Base-by-base conservation (phyloP, 2,329 filamentous ascomycete genomes). In the Colletotrichum graminicola region DNA sequence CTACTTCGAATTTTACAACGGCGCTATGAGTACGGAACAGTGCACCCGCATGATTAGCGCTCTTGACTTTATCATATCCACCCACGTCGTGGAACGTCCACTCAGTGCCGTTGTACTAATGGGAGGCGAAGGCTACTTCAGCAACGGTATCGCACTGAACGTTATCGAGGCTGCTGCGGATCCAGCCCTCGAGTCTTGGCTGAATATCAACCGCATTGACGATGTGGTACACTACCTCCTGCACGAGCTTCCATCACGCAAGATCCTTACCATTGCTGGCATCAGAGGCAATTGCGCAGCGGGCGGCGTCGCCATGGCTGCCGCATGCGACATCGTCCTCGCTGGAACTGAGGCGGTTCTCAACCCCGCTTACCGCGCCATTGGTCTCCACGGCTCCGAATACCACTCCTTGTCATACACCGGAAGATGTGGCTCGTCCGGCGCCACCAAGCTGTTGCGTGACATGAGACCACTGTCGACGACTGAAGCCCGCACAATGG, bases 1-100 rank as follows among this genome's bases (percentile, higher is more conserved):
- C n/a, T 80, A 82, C 74, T 84, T 82, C 66, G 77, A 83, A 63
- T 82, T 83, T 63, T 84, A 83, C 76, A 84, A 84, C 65, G 82
- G 82, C 39, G 82, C 82, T 62, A 83, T 84, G 82, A 79, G 80
- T 29, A 83, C 81, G 0, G 71, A 68, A 8, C 80, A 84, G 66
- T 84, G 82, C 73, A 77, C 76, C 16, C 77, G 77, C 11, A 75
- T 83, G 32, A 77, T 80, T 61, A 75, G 78, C 10, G 81, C 80
- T 16, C 77, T 84, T 62, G 78, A 80, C 21, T 78, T 78, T 63
- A 77, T 84, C 41, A 68, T 81, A 7, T 71, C 75, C n/a, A 75
- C 74, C 12, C 77, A 80, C 54, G 77, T 77, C 0, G 36, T 67
- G 29, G 74, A 77, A 21, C 72, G 68, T 16, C 78, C 78, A 0